Conservation (phyloP, 495 filamentous ascomycete species). For the Pyrenula aspistea region DNA sequence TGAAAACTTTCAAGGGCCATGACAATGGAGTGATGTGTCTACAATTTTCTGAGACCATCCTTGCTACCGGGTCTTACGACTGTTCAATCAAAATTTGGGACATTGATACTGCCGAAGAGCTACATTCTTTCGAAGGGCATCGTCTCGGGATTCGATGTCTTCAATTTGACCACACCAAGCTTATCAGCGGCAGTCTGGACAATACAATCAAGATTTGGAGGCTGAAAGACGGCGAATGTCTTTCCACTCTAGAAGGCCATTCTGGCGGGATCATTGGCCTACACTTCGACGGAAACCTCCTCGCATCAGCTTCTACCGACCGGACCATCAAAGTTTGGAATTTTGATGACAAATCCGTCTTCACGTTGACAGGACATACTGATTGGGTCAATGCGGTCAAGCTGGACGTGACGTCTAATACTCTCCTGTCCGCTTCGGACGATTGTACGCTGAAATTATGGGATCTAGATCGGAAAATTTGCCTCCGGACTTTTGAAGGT, state of each 20-base stretch:
- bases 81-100: constrained; percentile 93
- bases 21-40: constrained; percentile 92
- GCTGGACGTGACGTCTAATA: constrained; percentile 68
- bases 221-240: constrained; percentile 82
- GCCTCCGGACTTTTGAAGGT: constrained; percentile 74
- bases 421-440: constrained; percentile 84
- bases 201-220: constrained; percentile 86
- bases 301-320: constrained; percentile 83
- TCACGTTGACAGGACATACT: constrained; percentile 66
- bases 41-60: constrained; percentile 86
- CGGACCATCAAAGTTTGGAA: constrained; percentile 89
- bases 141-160: constrained; percentile 71
- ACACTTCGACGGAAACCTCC: constrained; percentile 70
- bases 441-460: constrained; percentile 87
- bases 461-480: constrained; percentile 74
- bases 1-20: constrained; percentile 74
- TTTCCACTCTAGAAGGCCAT: constrained; percentile 70
- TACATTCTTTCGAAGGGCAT: constrained; percentile 75
- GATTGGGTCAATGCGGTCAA: constrained; percentile 93
- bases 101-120: constrained; percentile 71
- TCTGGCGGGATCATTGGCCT: constrained; percentile 69
- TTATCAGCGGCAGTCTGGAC: constrained; percentile 78
- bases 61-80: constrained; percentile 93
- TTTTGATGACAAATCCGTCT: constrained; percentile 71
- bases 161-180: constrained; percentile 84